These are phyloP conservation scores for Furcasterigmium sp. DNA, from an alignment of 2,329 filamentous ascomycete genomes.

Conservation along the genomic window DNA sequence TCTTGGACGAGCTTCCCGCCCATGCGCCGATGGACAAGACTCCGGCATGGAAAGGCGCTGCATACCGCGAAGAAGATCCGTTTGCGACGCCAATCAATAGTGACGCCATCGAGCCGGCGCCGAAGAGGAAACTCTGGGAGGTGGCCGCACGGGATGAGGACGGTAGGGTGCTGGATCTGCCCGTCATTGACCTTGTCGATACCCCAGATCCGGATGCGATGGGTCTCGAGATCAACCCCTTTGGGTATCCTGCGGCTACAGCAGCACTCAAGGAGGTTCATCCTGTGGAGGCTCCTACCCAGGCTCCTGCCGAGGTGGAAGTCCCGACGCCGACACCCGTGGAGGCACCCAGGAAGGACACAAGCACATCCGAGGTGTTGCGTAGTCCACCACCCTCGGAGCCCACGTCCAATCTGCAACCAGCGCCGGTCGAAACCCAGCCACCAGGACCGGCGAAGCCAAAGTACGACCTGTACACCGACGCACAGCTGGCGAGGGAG, in stretches of 20 bases:
- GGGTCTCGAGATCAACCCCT: conserved; percentile 26
- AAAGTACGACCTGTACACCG: conserved; percentile 56
- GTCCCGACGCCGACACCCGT: too few species aligned
- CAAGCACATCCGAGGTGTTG: neutral
- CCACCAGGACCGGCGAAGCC: conserved; percentile 27
- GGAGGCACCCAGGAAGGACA: too few species aligned
- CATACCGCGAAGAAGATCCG: conserved; percentile 47
- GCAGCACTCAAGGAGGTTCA: neutral
- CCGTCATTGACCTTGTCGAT: conserved; percentile 54
- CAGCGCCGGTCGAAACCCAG: neutral
- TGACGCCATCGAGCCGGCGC: conserved; percentile 26
- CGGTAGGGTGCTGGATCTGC: conserved; percentile 58
- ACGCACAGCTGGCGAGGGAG: conserved; percentile 56
- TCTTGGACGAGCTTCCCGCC: conserved; percentile 64
- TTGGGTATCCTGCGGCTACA: conserved; percentile 24
- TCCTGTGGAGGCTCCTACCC: neutral
- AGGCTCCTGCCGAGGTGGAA: too few species aligned
- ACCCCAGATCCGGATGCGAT: conserved; percentile 24
- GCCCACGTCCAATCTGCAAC: neutral
- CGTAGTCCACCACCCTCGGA: neutral
- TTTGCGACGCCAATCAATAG: conserved; percentile 34
- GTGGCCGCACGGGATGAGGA: conserved; percentile 62
- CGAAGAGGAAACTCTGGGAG: conserved; percentile 56
- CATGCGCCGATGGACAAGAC: neutral
- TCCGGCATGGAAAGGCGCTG: conserved; percentile 12